phyloP scores from a whole-genome alignment of 2,329 filamentous ascomycete genomes.

The Blastomyces emzantsi region DNA sequence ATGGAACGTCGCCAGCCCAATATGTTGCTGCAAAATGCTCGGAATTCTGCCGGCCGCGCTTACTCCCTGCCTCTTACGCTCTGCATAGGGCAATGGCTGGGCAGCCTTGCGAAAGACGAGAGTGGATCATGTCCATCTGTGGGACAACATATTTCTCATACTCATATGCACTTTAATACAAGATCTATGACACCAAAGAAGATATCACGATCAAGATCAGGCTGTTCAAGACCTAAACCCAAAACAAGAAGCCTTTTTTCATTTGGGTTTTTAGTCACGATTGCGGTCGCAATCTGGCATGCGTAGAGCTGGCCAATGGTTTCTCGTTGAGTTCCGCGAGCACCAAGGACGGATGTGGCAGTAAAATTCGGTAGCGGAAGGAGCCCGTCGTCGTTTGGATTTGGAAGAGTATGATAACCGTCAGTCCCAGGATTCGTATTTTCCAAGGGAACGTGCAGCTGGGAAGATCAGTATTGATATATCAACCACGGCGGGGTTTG shows the following conservation, averaged over 20 bases:
- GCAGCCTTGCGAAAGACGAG: not conserved
- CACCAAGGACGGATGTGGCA: slow-evolving; percentile 77
- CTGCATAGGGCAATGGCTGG: not conserved
- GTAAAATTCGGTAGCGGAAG: slow-evolving; percentile 76
- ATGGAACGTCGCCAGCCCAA: not conserved
- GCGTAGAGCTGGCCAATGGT: slow-evolving; percentile 81
- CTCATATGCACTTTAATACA: slow-evolving; percentile 35
- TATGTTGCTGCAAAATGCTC: not conserved
- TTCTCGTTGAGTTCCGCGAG: slow-evolving; percentile 68
- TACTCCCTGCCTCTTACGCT: not conserved
- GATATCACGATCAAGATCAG: slow-evolving; percentile 32
- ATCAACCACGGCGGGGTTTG: not conserved
- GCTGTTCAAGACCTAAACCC: slow-evolving; percentile 47
- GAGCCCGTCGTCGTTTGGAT: slow-evolving; percentile 43
- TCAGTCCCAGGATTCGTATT: slow-evolving; percentile 29
- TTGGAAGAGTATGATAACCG: slow-evolving; percentile 31
- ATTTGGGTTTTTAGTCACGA: slow-evolving; percentile 60
- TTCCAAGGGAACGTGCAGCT: slow-evolving; percentile 28
- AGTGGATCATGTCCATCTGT: not conserved
- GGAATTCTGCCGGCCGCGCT: not conserved
- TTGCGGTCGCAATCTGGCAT: slow-evolving; percentile 74
- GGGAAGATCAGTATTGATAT: slow-evolving; percentile 12
- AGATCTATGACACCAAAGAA: slow-evolving; percentile 38
- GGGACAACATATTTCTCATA: not conserved
- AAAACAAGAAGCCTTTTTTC: slow-evolving; percentile 53